Evolutionary conservation across 805 yeast species (phyloP).

Genomic region (Pichia eremophila): DNA sequence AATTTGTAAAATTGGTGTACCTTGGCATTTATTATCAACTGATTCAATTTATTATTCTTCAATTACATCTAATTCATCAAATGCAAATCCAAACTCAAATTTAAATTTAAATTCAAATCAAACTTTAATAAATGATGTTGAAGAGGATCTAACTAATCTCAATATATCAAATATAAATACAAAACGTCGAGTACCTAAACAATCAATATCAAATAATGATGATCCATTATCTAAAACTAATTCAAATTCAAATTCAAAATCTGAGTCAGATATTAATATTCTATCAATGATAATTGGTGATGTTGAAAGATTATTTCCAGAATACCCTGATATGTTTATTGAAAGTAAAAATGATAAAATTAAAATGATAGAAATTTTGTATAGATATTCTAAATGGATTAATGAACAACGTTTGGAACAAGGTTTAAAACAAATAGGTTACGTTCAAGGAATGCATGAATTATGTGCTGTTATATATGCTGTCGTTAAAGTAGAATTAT

Average conservation of each 20-base stretch:
- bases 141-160: conserved; percentile 6
- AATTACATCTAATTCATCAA: conserved; percentile 11
- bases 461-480: conserved; percentile 39
- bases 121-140: neutral
- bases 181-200: conserved; percentile 5
- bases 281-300: conserved; percentile 38
- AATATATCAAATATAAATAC: neutral
- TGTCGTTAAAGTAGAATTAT: conserved; percentile 31
- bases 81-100: no score
- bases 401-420: conserved; percentile 6
- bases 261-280: conserved; percentile 30
- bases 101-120: neutral
- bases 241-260: neutral
- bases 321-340: conserved; percentile 24
- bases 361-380: conserved; percentile 34
- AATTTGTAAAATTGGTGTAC: conserved; percentile 21
- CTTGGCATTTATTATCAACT: conserved; percentile 25
- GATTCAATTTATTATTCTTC: conserved; percentile 17
- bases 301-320: conserved; percentile 44
- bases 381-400: conserved; percentile 40
- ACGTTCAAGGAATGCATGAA: conserved; percentile 49
- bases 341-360: conserved; percentile 18
- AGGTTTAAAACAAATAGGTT: conserved; percentile 12
- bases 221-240: conserved; percentile 6
- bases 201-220: neutral